Evolutionary conservation across 805 yeast genomes (phyloP).

Genomic region (Starmerella cellae): DNA sequence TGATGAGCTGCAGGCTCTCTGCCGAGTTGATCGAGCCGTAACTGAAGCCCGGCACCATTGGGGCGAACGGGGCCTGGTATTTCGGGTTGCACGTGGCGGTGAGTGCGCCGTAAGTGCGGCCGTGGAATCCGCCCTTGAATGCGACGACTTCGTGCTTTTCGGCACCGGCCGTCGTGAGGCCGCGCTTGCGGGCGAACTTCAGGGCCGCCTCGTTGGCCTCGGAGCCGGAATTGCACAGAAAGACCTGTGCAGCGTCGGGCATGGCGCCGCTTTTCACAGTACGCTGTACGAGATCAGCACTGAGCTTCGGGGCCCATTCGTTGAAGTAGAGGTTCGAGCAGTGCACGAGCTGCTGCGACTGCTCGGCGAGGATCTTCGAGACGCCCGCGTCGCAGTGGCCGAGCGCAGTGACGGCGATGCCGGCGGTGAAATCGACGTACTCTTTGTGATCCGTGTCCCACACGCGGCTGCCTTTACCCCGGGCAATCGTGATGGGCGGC

Average conservation of each 20-base stretch:
- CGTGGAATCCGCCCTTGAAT: conserved; percentile 87
- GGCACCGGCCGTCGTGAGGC: conserved; percentile 35
- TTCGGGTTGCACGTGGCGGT: conserved; percentile 87
- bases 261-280: conserved; percentile 69
- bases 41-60: conserved; percentile 78
- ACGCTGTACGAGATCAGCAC: conserved; percentile 52
- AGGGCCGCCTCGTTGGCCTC: conserved; percentile 73
- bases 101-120: conserved; percentile 86
- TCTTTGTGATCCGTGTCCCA: conserved; percentile 66
- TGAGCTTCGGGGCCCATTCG: conserved; percentile 67
- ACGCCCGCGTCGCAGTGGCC: conserved; percentile 77
- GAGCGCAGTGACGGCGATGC: conserved; percentile 91
- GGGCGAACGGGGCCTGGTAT: conserved; percentile 82
- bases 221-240: conserved; percentile 59
- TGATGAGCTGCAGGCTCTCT: conserved; percentile 45
- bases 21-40: conserved; percentile 53
- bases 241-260: conserved; percentile 62
- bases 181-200: conserved; percentile 70
- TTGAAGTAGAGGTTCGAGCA: conserved; percentile 78
- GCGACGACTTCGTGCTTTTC: conserved; percentile 64
- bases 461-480: conserved; percentile 67
- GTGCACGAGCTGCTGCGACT: conserved; percentile 61
- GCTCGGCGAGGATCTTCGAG: conserved; percentile 57
- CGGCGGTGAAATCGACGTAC: conserved; percentile 85
- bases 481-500: conserved; percentile 51